Conservation (phyloP, 2,329 filamentous ascomycete genomes). For the Fusarium acutatum region DNA sequence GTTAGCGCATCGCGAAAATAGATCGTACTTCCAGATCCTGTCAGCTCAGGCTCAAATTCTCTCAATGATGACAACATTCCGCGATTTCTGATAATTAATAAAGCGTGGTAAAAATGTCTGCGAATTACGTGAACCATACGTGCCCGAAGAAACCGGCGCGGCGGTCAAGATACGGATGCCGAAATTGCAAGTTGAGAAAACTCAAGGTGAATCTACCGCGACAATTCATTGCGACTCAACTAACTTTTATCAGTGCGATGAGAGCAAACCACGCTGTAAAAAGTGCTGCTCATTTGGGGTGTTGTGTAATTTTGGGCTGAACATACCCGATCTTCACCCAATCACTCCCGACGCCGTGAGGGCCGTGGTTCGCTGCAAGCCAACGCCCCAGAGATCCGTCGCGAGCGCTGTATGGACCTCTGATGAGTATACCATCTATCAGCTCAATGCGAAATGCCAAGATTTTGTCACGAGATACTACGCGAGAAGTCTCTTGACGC, state of each 20-base stretch:
- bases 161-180: slow-evolving; percentile 57
- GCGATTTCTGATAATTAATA: background rate
- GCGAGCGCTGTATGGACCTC: slow-evolving; percentile 48
- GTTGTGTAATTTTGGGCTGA: slow-evolving; percentile 52
- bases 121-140: background rate
- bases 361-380: slow-evolving; percentile 15
- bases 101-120: background rate
- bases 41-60: background rate
- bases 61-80: background rate
- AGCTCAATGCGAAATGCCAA: slow-evolving; percentile 51
- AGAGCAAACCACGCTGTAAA: slow-evolving; percentile 54
- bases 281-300: slow-evolving; percentile 55
- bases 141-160: background rate
- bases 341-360: slow-evolving; percentile 36
- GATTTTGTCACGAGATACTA: slow-evolving; percentile 54
- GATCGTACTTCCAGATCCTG: background rate
- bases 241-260: slow-evolving; percentile 52
- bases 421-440: slow-evolving; percentile 44
- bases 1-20: slow-evolving; percentile 20
- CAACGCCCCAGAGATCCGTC: slow-evolving; percentile 36
- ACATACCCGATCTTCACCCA: slow-evolving; percentile 50
- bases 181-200: slow-evolving; percentile 61
- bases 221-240: background rate
- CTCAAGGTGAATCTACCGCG: slow-evolving; percentile 51
- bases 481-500: slow-evolving; percentile 47